Evolutionary conservation across 192 early-diverging fungal species (phyloP).

Genomic region (Backusella parvicylindrica): DNA sequence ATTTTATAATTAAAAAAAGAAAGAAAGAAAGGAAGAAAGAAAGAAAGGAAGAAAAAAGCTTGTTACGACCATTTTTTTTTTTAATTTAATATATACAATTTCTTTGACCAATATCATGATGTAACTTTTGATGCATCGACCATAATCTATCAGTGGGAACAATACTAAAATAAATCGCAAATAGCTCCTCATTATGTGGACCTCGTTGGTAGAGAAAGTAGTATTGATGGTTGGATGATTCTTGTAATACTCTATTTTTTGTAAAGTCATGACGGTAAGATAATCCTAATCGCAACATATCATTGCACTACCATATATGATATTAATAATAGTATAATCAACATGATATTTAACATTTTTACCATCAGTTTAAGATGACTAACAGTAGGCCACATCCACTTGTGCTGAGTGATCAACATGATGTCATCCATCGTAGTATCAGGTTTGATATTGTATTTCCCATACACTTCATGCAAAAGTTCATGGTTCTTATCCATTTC

Average conservation of each 20-base stretch:
- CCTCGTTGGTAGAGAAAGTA: conserved; percentile 9
- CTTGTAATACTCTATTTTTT: background rate
- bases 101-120: conserved; percentile 20
- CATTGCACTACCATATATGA: background rate
- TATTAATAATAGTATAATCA: background rate
- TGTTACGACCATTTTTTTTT: no score
- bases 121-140: conserved; percentile 25
- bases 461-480: conserved; percentile 7
- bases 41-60: background rate
- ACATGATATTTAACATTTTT: background rate
- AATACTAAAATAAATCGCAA: conserved; percentile 21
- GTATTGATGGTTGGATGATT: conserved; percentile 1
- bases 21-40: background rate
- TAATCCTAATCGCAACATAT: background rate
- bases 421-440: background rate
- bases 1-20: background rate
- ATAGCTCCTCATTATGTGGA: background rate
- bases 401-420: background rate
- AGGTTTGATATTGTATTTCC: background rate
- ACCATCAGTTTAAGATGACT: conserved; percentile 4
- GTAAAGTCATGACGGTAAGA: background rate
- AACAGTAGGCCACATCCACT: conserved; percentile 10
- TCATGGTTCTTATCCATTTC: conserved; percentile 20
- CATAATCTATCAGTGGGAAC: conserved; percentile 3
- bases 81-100: background rate